Percentiles rank a stretch among this genome's conserved stretches.
These are phyloP conservation scores for Sporothrix variecibatus DNA, from an alignment of 2,329 filamentous ascomycete genomes.

Conservation along the genomic window DNA sequence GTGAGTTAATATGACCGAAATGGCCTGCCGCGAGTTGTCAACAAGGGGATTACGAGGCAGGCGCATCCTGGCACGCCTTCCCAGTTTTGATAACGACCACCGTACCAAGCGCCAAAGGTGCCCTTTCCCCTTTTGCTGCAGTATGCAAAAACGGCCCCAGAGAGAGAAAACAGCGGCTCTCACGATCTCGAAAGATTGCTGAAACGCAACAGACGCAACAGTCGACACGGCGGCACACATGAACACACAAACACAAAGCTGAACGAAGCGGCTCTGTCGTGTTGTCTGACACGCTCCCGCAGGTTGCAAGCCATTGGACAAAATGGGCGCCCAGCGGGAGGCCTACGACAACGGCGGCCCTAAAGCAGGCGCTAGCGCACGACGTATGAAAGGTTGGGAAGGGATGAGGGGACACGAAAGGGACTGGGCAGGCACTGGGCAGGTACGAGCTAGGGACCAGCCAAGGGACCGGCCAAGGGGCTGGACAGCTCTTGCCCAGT, in stretches of 20 bases:
- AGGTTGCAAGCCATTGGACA: background rate
- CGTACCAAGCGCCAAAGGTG: background rate
- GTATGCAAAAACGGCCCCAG: background rate
- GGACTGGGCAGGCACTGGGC: background rate
- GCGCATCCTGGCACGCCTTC: background rate
- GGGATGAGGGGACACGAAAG: background rate
- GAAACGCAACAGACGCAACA: conserved; percentile 7
- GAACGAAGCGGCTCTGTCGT: conserved; percentile 8
- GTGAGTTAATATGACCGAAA: background rate
- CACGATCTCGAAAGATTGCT: background rate
- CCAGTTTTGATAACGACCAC: background rate
- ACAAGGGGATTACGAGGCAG: background rate
- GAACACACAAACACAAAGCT: background rate
- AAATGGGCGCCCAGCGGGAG: conserved; percentile 11
- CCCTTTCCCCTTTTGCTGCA: background rate
- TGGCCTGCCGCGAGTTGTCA: background rate
- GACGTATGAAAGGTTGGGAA: conserved; percentile 1
- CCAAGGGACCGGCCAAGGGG: background rate
- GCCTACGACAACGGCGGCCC: conserved; percentile 15
- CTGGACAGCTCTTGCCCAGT: background rate
- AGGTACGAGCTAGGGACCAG: background rate
- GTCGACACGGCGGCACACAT: background rate
- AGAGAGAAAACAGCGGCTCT: background rate
- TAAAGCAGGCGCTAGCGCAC: background rate
- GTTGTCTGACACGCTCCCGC: background rate